These are phyloP conservation scores for Flaveria linearis DNA, from an alignment of 129 eudicot species.

Conservation along the genomic window DNA sequence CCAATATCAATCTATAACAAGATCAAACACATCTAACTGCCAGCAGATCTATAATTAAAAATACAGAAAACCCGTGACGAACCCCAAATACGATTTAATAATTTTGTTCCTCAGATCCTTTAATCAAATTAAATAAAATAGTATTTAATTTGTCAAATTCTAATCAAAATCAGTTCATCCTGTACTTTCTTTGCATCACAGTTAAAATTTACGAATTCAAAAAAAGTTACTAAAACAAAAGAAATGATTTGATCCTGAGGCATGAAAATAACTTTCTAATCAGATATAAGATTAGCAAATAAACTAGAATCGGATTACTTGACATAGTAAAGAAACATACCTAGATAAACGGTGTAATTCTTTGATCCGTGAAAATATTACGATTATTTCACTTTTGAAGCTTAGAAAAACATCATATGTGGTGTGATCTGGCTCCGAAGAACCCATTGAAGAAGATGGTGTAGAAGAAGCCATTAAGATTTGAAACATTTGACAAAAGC, in stretches of 20 bases:
- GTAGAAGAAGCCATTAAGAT: background rate
- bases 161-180: too few relatives aligned
- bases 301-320: background rate
- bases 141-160: too few relatives aligned
- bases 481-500: background rate
- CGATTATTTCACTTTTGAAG: background rate
- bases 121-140: too few relatives aligned
- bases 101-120: too few relatives aligned
- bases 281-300: background rate
- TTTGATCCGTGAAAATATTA: background rate
- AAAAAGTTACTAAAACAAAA: too few relatives aligned
- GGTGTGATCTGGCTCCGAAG: background rate
- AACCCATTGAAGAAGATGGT: background rate
- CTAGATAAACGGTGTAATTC: background rate
- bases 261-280: too few relatives aligned
- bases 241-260: too few relatives aligned
- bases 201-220: too few relatives aligned
- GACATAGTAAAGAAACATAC: background rate
- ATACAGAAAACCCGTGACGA: background rate
- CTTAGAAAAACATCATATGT: conserved; percentile 1
- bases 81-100: too few relatives aligned
- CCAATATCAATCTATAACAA: background rate
- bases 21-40: background rate
- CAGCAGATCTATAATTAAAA: background rate
- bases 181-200: too few relatives aligned